phyloP scores from a whole-genome alignment of 352 stramenopile species.

The Paralagenidium karlingii region DNA sequence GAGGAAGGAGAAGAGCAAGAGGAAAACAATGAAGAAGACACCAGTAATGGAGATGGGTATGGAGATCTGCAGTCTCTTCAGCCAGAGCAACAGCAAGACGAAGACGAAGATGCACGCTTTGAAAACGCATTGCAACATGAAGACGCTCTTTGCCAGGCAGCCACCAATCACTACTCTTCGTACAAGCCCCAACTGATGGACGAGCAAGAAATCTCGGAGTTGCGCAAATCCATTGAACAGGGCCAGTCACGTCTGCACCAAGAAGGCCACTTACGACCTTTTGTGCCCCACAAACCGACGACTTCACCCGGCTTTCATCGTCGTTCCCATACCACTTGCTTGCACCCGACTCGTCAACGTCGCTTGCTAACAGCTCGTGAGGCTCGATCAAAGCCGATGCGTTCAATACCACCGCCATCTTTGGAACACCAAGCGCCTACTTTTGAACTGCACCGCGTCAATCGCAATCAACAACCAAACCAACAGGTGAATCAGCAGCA shows the following conservation, averaged over 20 bases:
- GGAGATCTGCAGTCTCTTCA: too few relatives aligned
- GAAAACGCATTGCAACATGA: conserved; percentile 9
- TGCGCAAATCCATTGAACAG: conserved; percentile 21
- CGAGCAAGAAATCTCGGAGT: conserved; percentile 19
- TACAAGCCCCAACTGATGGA: conserved; percentile 52
- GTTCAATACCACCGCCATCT: conserved; percentile 7
- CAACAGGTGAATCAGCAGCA: background rate
- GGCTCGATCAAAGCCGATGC: conserved; percentile 2
- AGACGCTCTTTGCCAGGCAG: conserved; percentile 3
- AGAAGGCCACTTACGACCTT: conserved; percentile 37
- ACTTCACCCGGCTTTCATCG: background rate
- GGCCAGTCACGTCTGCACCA: conserved; percentile 22
- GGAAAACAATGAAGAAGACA: too few relatives aligned
- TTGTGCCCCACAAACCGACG: conserved; percentile 16
- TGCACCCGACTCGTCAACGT: too few relatives aligned
- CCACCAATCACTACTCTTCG: too few relatives aligned
- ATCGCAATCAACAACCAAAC: background rate
- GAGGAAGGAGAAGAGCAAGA: too few relatives aligned
- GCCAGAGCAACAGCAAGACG: too few relatives aligned
- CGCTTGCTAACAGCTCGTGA: too few relatives aligned
- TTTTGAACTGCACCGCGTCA: background rate
- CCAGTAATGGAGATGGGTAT: too few relatives aligned
- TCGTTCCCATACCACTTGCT: too few relatives aligned
- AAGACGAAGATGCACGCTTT: too few relatives aligned
- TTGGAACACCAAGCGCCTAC: background rate